A percentile compares a stretch with the other conserved stretches of the same genome.
These are phyloP conservation scores for Gliomastix tumulicola DNA, from an alignment of 2,329 filamentous ascomycete genomes.

Conservation along the genomic window DNA sequence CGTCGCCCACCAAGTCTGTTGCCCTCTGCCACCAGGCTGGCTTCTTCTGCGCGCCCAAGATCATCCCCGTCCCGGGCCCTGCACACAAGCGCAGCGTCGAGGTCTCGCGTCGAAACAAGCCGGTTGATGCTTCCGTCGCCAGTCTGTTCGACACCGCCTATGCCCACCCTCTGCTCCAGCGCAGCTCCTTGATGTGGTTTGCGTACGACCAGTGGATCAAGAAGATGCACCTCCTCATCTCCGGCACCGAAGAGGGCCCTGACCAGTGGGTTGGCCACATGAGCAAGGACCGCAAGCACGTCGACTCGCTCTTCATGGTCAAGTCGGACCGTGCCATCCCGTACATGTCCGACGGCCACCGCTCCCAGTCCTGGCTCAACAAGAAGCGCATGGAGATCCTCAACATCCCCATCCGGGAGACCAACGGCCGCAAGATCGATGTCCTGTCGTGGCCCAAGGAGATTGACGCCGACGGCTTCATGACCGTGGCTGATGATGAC, in stretches of 20 bases:
- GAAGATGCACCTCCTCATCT: constrained; percentile 31
- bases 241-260: constrained; percentile 35
- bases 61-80: constrained; percentile 2
- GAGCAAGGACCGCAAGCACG: constrained; percentile 24
- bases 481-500: constrained; percentile 22
- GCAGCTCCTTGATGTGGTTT: constrained; percentile 32
- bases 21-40: constrained; percentile 34
- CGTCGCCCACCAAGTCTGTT: constrained; percentile 27
- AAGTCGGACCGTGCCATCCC: constrained; percentile 34
- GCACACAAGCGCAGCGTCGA: background rate
- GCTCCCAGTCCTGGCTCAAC: constrained; percentile 21
- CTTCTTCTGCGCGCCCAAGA: constrained; percentile 10
- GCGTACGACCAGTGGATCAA: constrained; percentile 39
- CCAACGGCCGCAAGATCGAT: constrained; percentile 30
- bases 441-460: constrained; percentile 33
- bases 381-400: constrained; percentile 27
- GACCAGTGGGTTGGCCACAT: constrained; percentile 42
- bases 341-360: constrained; percentile 30
- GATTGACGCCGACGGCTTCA: constrained; percentile 25
- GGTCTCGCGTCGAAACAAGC: constrained; percentile 25
- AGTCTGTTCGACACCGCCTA: constrained; percentile 46
- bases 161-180: constrained; percentile 35
- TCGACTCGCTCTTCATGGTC: constrained; percentile 30
- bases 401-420: constrained; percentile 29
- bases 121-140: constrained; percentile 36